Evolutionary conservation across 2,329 filamentous ascomycete genomes (phyloP).

Genomic region (Ceratocystis variospora): DNA sequence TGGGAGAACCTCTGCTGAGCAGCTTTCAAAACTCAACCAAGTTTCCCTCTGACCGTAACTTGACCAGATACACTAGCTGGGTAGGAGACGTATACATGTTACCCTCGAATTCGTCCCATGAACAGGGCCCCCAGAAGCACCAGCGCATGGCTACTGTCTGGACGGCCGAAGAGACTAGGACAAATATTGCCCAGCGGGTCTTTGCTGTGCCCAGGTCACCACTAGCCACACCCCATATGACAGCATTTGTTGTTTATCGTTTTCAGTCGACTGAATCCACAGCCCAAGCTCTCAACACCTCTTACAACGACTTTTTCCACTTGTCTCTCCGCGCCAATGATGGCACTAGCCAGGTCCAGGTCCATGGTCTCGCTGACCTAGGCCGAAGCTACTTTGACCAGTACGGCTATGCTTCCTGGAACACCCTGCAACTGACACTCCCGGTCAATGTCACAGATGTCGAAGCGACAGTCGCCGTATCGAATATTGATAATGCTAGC

Average conservation of each 20-base stretch:
- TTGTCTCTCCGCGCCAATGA: slow-evolving; percentile 6
- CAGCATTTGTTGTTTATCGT: slow-evolving; percentile 13
- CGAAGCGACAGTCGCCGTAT: slow-evolving; percentile 7
- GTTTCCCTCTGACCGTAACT: not conserved
- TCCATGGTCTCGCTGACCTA: slow-evolving; percentile 10
- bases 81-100: not conserved
- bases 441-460: not conserved
- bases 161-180: not conserved
- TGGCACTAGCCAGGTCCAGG: slow-evolving; percentile 3
- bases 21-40: not conserved
- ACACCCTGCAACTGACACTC: slow-evolving; percentile 9
- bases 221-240: not conserved
- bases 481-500: slow-evolving; percentile 1
- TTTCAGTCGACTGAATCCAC: slow-evolving; percentile 9
- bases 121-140: not conserved
- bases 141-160: not conserved
- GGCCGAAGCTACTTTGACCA: slow-evolving; percentile 16
- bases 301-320: slow-evolving; percentile 14
- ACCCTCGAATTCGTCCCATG: not conserved
- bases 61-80: slow-evolving; percentile 1
- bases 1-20: not conserved
- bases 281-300: not conserved
- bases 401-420: slow-evolving; percentile 14
- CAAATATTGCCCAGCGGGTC: not conserved
- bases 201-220: not conserved